A percentile compares a stretch with the other conserved stretches of the same genome.
These are phyloP conservation scores for Amanita exitialis DNA, from an alignment of 768 basidiomycete species.

Conservation along the genomic window DNA sequence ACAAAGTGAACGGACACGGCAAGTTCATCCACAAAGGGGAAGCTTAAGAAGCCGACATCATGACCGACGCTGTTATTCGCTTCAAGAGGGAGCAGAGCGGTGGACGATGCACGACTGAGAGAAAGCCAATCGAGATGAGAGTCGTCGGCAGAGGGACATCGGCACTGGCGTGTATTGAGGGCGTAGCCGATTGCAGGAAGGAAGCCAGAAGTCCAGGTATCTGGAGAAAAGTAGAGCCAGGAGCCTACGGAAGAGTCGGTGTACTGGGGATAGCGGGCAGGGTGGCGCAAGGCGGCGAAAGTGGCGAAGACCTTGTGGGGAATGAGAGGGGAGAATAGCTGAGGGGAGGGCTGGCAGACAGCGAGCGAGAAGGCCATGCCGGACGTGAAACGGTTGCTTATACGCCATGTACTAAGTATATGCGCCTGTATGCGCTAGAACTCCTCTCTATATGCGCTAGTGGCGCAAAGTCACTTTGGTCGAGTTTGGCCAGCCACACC, in stretches of 20 bases:
- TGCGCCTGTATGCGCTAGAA: too few species aligned
- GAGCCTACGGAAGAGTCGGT: slow-evolving; percentile 36
- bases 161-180: slow-evolving; percentile 37
- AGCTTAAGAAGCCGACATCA: slow-evolving; percentile 66
- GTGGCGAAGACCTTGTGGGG: slow-evolving; percentile 51
- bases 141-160: slow-evolving; percentile 35
- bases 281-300: slow-evolving; percentile 31
- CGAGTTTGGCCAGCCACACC: slow-evolving; percentile 7
- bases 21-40: slow-evolving; percentile 56
- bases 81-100: slow-evolving; percentile 41
- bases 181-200: slow-evolving; percentile 54
- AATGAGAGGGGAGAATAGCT: slow-evolving; percentile 53
- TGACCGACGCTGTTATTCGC: slow-evolving; percentile 41
- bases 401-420: not conserved
- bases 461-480: not conserved
- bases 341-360: slow-evolving; percentile 1
- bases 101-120: slow-evolving; percentile 40
- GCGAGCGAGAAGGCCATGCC: not conserved
- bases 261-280: slow-evolving; percentile 49
- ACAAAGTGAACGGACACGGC: slow-evolving; percentile 30
- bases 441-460: not conserved
- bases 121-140: slow-evolving; percentile 46
- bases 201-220: slow-evolving; percentile 64
- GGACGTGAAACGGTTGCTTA: too few species aligned
- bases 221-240: slow-evolving; percentile 44